Base-by-base conservation (phyloP, 495 filamentous ascomycete species). In the Melanomma pulvis-pyrius region DNA sequence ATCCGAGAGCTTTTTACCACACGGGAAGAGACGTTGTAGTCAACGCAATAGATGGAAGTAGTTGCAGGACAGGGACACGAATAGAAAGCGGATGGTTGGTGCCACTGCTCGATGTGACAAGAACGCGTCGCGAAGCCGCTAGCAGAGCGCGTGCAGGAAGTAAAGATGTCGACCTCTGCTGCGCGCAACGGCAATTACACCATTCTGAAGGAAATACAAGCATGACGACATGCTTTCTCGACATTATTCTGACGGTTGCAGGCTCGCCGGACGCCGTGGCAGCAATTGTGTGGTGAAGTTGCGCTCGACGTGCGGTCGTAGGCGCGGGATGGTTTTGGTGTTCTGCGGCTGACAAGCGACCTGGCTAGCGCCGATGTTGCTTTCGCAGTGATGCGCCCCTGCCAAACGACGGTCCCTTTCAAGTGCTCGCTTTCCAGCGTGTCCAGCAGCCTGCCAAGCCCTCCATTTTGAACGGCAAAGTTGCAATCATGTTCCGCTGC, bases 371-470 rank as follows among this genome's bases (percentile, higher is more conserved):
- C 34, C 57, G 17, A 22, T 28, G 9, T 44, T 44, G 2, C 39
- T 44, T 44, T 44, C 9, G 39, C 13, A 44, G 39, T 15, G 9
- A 44, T 44, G 39, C n/a, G 21, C 41, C 39, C 22, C 21, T 34
- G 22, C 36, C 46, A 50, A 48, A 50, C 57, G 19, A 47, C 22
- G 21, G 13, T 44, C 22, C 9, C 24, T 60, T 60, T 49, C 17
- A 52, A 61, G 46, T 46, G 59, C 59, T 4, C 2, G 57, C 54
- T 58, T 58, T 58, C 52, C 52, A 58, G 55, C 55, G 32, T 17
- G 15, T 46, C 30, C 19, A 60, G 30, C 21, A 30, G 41, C 7
- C 32, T 47, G 59, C 59, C 59, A 61, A 61, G 59, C 28, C 21
- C 13, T 9, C 17, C 24, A 60, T 60, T 60, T 47, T 51, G 21